Base-by-base conservation (phyloP, 2,329 filamentous ascomycete species). In the Sarocladium strictum region DNA sequence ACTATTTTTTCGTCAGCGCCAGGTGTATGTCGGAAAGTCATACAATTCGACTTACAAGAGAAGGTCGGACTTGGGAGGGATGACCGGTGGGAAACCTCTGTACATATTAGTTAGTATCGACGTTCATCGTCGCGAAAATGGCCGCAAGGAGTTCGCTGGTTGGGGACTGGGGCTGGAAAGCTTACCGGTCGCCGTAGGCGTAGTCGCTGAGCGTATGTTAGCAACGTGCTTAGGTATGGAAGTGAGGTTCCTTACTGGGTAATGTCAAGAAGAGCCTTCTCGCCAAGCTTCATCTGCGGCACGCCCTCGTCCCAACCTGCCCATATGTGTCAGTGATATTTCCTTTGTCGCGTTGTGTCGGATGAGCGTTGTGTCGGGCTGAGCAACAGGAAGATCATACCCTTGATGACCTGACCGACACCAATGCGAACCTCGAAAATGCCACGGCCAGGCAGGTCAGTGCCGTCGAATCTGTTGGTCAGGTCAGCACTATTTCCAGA, bases 241-340 rank as follows among this genome's bases (percentile, higher is more conserved):
- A 17, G 26, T 26, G 17, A 29, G 54, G 40, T 80, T 6, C 27
- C 43, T 70, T 79, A 91, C 87, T 81, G 78, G 59, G 85, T 81
- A 67, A 97, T 97, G 62, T 85, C 87, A 60, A 99, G 79, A 53
- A 83, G 89, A 54, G 90, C 86, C 77, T 89, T 93, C 81, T 97
- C 93, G 69, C 93, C 92, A 56, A 96, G 77, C 68, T 86, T 86
- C 93, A 99, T 97, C 67, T 83, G 77, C 51, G 77, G 74, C 53
- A 97, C 91, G 61, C 87, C 92, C 73, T 96, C 85, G 66, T 90
- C 91, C 90, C 83, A 95, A 62, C 84, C 89, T 91, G 45, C 32
- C 29, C 49, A 23, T 35, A 38, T 58, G 53, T 58, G 54, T 62
- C 49, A 37, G 32, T 37, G 5, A 24, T n/a, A 21, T n/a, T 26